Evolutionary conservation across 2,329 filamentous ascomycete species (phyloP), one percentile per base, ranked within the genome.

Genomic region (Paracoccidioides lutzii): DNA sequence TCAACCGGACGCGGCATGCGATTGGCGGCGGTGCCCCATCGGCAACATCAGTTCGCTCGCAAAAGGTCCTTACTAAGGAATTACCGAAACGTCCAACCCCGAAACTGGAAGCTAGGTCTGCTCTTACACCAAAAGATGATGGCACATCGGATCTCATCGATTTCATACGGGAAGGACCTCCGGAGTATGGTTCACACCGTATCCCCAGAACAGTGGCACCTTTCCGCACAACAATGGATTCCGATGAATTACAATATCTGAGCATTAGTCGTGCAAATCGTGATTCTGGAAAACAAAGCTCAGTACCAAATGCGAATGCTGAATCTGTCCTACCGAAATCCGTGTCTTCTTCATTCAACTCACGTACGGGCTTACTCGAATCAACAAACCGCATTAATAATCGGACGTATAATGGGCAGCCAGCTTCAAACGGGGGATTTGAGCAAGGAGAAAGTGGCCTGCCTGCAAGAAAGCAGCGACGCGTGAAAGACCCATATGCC

Each of bases 121-220:
- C 88, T 41, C 76, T 78, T 44, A 78, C 82, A 14, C 78, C 83
- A 52, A 75, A 74, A 56, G 78, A 76, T 53, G 81, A 82, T 52
- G 84, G 84, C 60, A 94, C 84, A 56, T 87, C 88, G 10, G 93
- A 96, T 58, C 75, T 98, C 57, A 95, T 96, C 61, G 90, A 97
- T 67, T 97, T 98, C 69, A 94, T 98, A 61, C 84, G 90, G 48
- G 84, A 88, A 66, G 91, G 90, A 0, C 90, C 90, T 3, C 85
- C 87, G 0, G 78, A 74, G 58, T 67, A 74, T 46, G 77, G 78
- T 32, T 80, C 80, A 59, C 87, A 83, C 57, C 83, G 88, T 30
- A 93, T 94, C 59, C 86, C 89, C 44, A 83, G 87, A 15, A 81
- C 81, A n/a, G 84, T 93, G 10, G 89, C 90, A 8, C 88, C 90